Conservation (phyloP, 2,329 filamentous ascomycete genomes). For the Incumbomyces delicatus region DNA sequence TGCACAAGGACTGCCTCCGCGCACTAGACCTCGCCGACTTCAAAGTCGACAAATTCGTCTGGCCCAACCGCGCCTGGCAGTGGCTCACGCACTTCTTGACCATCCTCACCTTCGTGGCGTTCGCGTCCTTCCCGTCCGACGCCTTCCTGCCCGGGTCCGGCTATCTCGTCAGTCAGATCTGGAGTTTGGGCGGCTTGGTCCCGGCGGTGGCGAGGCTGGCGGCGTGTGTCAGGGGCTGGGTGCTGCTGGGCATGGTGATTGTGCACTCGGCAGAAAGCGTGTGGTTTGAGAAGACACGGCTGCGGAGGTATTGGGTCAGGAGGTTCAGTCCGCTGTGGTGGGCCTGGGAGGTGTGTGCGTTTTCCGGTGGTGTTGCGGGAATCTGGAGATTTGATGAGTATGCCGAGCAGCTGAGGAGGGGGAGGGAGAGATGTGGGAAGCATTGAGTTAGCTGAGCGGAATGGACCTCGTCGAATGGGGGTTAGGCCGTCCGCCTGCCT, state of each 20-base stretch:
- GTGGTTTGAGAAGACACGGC: constrained; percentile 34
- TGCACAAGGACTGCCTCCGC: constrained; percentile 53
- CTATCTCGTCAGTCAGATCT: constrained; percentile 35
- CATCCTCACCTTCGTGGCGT: constrained; percentile 43
- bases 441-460: not conserved
- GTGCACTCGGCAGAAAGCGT: constrained; percentile 59
- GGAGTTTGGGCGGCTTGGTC: constrained; percentile 39
- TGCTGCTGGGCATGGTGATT: constrained; percentile 50
- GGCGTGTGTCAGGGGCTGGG: constrained; percentile 47
- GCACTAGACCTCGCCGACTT: constrained; percentile 53
- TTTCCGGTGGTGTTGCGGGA: constrained; percentile 45
- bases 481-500: too few species aligned
- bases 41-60: constrained; percentile 44
- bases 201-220: constrained; percentile 52
- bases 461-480: too few species aligned
- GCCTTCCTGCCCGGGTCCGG: constrained; percentile 44
- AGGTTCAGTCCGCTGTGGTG: constrained; percentile 41
- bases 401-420: not conserved
- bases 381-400: constrained; percentile 28
- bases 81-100: constrained; percentile 7
- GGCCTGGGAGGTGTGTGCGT: constrained; percentile 42
- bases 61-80: constrained; percentile 24
- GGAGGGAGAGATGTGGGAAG: constrained; percentile 4
- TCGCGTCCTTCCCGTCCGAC: constrained; percentile 40
- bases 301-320: constrained; percentile 45